Base-by-base conservation (phyloP, 2,329 filamentous ascomycete genomes). In the Aspergillus felis region DNA sequence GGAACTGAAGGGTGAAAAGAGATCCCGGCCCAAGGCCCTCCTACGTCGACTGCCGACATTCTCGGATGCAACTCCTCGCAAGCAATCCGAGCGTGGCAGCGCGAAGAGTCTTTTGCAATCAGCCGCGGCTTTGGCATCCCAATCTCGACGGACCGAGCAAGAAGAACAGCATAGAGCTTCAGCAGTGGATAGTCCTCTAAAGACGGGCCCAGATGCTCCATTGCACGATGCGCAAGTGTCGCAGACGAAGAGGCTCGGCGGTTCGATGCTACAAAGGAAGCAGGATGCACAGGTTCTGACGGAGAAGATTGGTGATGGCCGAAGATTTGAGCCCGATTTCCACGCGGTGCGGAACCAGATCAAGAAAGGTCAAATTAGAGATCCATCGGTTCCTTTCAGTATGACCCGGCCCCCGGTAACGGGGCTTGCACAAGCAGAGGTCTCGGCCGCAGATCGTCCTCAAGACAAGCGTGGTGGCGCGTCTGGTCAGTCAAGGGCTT, bases 101-200 rank as follows among this genome's bases (percentile, higher is more conserved):
- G 70, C 71, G 29, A 78, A 74, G 58, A 77, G 73, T 64, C 74
- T 76, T 58, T 75, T 72, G 35, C 73, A 71, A 46, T 78, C 78
- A 59, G 71, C 84, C 28, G 82, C 83, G 12, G 75, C 71, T 12
- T 84, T 85, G 66, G 80, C 75, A 20, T 81, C 81, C 1, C 75
- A 79, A 1, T 71, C 76, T 51, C 76, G 76, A 52, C 70, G 70
- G 20, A 73, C 78, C 55, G 72, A 69, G 24, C 64, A 70, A 38
- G 58, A 56, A 59, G 69, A 62, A 59, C 72, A 77, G 14, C 64
- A 56, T 41, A 63, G 60, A 24, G 53, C 54, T 2, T 50, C 62
- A n/a, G 62, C 66, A 9, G 41, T 59, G 8, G 59, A 56, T 27
- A 58, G 58, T 50, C 50, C 67, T 29, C 32, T 53, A 7, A 64